A percentile compares a stretch with the other conserved stretches of the same genome.
Conservation (phyloP, 1,139 yeast species). For the Hyphopichia pseudoburtonii region DNA sequence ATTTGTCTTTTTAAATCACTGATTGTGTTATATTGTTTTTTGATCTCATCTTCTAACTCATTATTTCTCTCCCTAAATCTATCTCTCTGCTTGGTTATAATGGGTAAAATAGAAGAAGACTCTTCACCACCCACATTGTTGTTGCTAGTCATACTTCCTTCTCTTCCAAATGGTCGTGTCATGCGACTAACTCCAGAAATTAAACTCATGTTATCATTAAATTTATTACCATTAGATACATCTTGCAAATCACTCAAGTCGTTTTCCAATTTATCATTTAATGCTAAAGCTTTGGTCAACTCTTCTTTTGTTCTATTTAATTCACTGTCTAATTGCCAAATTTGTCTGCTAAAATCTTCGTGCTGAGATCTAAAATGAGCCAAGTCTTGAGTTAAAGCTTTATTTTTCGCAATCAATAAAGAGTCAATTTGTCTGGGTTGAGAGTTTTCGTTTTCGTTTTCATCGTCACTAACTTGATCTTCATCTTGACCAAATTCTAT, state of each 20-base stretch:
- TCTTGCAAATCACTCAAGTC: slow-evolving; percentile 62
- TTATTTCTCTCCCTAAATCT: slow-evolving; percentile 78
- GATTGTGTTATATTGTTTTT: slow-evolving; percentile 54
- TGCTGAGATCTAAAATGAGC: slow-evolving; percentile 57
- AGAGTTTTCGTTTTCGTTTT: slow-evolving; percentile 12
- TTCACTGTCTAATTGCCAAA: slow-evolving; percentile 41
- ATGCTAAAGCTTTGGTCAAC: slow-evolving; percentile 31
- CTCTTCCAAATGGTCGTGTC: slow-evolving; percentile 31
- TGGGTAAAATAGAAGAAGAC: slow-evolving; percentile 67
- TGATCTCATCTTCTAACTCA: slow-evolving; percentile 80
- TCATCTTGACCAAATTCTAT: slow-evolving; percentile 65
- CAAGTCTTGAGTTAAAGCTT: slow-evolving; percentile 58
- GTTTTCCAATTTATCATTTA: slow-evolving; percentile 65
- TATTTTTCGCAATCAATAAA: slow-evolving; percentile 58
- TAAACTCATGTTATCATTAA: slow-evolving; percentile 68
- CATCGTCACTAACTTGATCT: slow-evolving; percentile 21
- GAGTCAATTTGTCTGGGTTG: slow-evolving; percentile 34
- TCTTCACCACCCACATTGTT: slow-evolving; percentile 32
- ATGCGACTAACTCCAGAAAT: slow-evolving; percentile 59
- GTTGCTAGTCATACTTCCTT: slow-evolving; percentile 31
- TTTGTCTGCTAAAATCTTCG: slow-evolving; percentile 35
- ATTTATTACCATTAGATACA: slow-evolving; percentile 29
- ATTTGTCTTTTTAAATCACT: slow-evolving; percentile 66
- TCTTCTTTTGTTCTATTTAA: slow-evolving; percentile 35
- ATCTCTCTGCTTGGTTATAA: slow-evolving; percentile 92